phyloP scores from a whole-genome alignment of 441 rosid species.

The Erysimum cheiri region DNA sequence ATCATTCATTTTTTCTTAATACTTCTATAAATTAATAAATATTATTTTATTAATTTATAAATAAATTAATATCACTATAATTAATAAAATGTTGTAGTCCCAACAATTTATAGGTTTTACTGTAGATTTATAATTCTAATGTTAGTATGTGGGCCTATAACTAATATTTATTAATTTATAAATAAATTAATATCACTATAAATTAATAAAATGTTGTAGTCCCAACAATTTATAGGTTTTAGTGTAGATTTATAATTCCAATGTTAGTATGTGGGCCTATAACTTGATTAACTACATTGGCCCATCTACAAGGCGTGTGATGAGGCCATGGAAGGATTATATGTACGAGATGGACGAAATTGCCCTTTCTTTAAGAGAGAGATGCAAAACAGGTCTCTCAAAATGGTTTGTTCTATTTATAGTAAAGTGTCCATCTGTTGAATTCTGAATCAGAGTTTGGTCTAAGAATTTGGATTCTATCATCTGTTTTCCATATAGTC shows the following conservation, averaged over 20 bases:
- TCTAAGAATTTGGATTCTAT: constrained; percentile 9
- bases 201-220: no score
- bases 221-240: neutral
- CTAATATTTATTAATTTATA: no score
- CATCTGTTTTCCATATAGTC: neutral
- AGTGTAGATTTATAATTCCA: neutral
- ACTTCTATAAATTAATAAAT: no score
- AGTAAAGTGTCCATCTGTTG: neutral
- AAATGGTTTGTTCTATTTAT: neutral
- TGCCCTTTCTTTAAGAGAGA: neutral
- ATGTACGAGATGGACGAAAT: neutral
- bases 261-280: constrained; percentile 5
- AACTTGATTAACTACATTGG: neutral
- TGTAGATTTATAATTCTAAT: no score
- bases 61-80: no score
- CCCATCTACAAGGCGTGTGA: neutral
- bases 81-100: no score
- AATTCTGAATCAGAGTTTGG: constrained; percentile 2
- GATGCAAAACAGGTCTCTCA: neutral
- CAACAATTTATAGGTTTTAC: no score
- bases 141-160: no score
- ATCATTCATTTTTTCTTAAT: no score
- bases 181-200: no score
- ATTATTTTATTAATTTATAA: no score
- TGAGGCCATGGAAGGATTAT: neutral